A percentile compares a stretch with the other conserved stretches of the same genome.
These are phyloP conservation scores for Agrocybe chaxingu DNA, from an alignment of 768 basidiomycete genomes.

Conservation along the genomic window DNA sequence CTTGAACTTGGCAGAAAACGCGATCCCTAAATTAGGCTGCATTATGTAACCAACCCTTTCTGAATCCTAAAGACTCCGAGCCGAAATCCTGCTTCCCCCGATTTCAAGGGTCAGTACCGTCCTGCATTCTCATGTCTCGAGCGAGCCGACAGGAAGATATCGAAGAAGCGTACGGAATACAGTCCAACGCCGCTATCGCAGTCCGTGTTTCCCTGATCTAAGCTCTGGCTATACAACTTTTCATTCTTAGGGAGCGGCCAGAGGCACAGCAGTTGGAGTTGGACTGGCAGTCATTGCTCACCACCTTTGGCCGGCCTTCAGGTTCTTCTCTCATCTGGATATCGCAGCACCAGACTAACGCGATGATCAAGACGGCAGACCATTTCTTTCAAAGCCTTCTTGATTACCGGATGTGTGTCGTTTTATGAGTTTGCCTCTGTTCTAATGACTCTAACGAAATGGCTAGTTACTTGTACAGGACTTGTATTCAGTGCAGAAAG, in stretches of 20 bases:
- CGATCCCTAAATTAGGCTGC: too few species aligned
- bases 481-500: conserved; percentile 74
- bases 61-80: too few species aligned
- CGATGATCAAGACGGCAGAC: conserved; percentile 61
- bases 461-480: conserved; percentile 57
- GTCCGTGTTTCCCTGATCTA: conserved; percentile 31
- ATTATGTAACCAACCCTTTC: too few species aligned
- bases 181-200: conserved; percentile 54
- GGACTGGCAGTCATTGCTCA: conserved; percentile 64
- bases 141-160: conserved; percentile 50
- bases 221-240: conserved; percentile 10
- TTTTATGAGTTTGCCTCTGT: conserved; percentile 1
- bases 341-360: neutral
- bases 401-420: conserved; percentile 66
- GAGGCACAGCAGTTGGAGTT: conserved; percentile 50
- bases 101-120: neutral
- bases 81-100: neutral
- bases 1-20: too few species aligned
- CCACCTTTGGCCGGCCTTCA: conserved; percentile 69
- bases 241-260: conserved; percentile 45
- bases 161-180: conserved; percentile 56
- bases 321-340: conserved; percentile 35
- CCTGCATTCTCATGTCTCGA: conserved; percentile 23
- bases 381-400: conserved; percentile 75
- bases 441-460: neutral